Evolutionary conservation across 192 early-diverging fungal species (phyloP).

Genomic region (Linnemannia zychae): DNA sequence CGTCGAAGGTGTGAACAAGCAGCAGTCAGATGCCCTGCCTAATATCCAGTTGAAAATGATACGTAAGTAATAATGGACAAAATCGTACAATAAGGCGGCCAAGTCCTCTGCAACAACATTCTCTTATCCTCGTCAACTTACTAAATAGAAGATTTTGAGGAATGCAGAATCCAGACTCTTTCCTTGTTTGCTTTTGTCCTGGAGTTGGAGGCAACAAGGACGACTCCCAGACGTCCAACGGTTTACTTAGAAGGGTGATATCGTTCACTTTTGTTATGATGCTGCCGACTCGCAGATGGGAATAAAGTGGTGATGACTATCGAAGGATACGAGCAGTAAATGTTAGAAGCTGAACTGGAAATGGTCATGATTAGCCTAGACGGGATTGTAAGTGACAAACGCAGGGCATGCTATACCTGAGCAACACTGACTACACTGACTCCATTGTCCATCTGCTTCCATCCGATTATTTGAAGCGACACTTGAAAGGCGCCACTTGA

Average conservation of each 20-base stretch:
- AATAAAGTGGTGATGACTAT: conserved; percentile 63
- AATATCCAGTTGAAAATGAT: neutral
- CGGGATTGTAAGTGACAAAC: neutral
- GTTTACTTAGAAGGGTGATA: conserved; percentile 43
- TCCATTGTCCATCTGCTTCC: conserved; percentile 63
- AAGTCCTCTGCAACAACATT: too few relatives aligned
- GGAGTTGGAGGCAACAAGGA: conserved; percentile 25
- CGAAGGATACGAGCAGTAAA: neutral
- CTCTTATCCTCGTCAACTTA: neutral
- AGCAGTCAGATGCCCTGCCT: conserved; percentile 64
- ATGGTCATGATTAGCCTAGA: neutral
- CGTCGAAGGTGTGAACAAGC: conserved; percentile 62
- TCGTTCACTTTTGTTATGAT: conserved; percentile 64
- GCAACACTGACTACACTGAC: conserved; percentile 73
- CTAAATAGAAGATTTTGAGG: conserved; percentile 37
- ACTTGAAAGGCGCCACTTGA: conserved; percentile 61
- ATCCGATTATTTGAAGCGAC: conserved; percentile 59
- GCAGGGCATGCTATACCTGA: conserved; percentile 25
- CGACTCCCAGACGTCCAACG: conserved; percentile 45
- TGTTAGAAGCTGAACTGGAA: neutral
- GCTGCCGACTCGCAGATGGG: conserved; percentile 58
- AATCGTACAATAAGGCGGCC: too few relatives aligned
- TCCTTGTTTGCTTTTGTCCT: neutral
- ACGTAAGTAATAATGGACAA: neutral
- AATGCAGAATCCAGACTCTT: conserved; percentile 53